Conservation (phyloP, 805 yeast genomes). For the Lipomyces mesembrius region DNA sequence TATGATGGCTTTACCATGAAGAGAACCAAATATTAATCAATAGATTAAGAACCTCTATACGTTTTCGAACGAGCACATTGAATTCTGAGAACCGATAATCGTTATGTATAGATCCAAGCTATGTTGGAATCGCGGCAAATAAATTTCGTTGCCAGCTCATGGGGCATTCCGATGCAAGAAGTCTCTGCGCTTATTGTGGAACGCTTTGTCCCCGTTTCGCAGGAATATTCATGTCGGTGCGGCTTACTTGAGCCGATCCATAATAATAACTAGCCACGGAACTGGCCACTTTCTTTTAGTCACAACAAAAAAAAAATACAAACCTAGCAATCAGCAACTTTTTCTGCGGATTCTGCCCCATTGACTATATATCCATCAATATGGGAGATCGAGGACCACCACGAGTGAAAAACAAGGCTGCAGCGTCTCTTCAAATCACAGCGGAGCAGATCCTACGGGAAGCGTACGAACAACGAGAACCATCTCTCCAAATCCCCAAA, state of each 20-base stretch:
- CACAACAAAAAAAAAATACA: too few species aligned
- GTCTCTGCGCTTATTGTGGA: neutral
- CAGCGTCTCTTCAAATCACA: constrained; percentile 61
- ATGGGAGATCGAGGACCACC: constrained; percentile 40
- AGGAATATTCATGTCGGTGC: neutral
- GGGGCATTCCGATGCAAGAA: neutral
- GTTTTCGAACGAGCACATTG: too few species aligned
- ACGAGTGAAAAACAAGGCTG: constrained; percentile 49
- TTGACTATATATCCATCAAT: neutral
- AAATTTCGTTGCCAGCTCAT: neutral
- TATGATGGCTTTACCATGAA: neutral
- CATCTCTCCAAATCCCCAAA: constrained; percentile 50
- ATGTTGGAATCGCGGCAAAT: neutral
- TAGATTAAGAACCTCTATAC: too few species aligned
- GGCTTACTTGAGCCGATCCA: neutral
- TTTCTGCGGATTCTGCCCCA: neutral
- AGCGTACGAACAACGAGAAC: constrained; percentile 58
- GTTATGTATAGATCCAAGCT: neutral
- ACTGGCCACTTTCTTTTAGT: too few species aligned
- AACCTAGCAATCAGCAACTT: neutral
- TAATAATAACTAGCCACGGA: neutral
- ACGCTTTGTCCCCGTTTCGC: neutral
- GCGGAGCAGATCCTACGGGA: constrained; percentile 68
- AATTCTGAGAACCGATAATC: neutral
- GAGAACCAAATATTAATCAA: neutral